Evolutionary conservation across 768 basidiomycete genomes (phyloP).

Genomic region (Favolaschia claudopus): DNA sequence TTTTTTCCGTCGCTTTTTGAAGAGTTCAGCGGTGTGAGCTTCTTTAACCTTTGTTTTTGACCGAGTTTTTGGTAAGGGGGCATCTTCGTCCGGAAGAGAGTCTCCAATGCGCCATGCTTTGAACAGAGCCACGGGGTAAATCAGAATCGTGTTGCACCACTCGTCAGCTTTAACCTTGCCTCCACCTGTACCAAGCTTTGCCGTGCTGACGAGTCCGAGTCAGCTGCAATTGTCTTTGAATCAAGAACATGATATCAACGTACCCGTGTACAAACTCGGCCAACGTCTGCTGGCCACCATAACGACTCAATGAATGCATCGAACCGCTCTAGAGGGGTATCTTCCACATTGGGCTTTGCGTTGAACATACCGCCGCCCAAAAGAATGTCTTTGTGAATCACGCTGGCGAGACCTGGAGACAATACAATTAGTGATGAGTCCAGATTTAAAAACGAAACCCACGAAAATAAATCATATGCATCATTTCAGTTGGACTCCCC

Average conservation of each 20-base stretch:
- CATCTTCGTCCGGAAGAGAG: background rate
- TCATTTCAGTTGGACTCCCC: background rate
- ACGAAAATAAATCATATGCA: constrained; percentile 5
- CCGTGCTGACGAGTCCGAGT: background rate
- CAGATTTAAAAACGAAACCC: background rate
- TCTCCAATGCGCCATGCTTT: background rate
- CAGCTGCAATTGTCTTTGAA: too few species aligned
- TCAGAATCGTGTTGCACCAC: background rate
- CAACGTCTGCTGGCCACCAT: constrained; percentile 3
- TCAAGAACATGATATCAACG: background rate
- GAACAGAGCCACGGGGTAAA: background rate
- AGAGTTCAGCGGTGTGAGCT: background rate
- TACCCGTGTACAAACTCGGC: constrained; percentile 1
- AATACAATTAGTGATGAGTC: background rate
- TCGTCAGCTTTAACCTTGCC: background rate
- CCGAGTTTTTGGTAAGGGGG: background rate
- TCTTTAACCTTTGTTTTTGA: background rate
- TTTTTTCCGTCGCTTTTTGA: background rate
- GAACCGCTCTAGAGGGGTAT: background rate
- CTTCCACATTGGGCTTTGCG: background rate
- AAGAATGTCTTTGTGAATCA: background rate
- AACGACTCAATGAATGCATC: background rate
- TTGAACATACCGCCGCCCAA: constrained; percentile 6
- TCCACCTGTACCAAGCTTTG: background rate
- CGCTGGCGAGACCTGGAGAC: background rate